Conservation (phyloP, 1,284 basidiomycete species). For the Apiotrichum montevideense region DNA sequence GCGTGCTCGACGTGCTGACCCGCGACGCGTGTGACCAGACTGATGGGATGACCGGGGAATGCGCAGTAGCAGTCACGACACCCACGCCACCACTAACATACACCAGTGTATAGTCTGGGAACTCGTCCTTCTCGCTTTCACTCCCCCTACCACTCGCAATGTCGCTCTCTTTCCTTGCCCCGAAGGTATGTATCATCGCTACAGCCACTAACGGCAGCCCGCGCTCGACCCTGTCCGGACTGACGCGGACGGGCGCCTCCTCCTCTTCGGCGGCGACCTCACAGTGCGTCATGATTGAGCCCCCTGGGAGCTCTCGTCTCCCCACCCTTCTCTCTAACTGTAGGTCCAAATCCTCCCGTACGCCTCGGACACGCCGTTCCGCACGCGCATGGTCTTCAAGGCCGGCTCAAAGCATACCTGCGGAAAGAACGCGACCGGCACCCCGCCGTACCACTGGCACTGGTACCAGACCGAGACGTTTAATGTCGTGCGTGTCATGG, state of each 20-base stretch:
- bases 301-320: no score
- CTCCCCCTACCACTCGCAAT: no score
- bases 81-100: no score
- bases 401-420: constrained; percentile 29
- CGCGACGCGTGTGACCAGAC: no score
- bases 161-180: no score
- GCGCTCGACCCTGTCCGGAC: neutral
- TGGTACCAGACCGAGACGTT: constrained; percentile 38
- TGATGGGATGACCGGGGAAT: no score
- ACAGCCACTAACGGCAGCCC: neutral
- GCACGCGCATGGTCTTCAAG: constrained; percentile 36
- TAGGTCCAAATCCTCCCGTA: neutral
- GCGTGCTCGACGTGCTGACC: no score
- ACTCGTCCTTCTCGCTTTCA: no score
- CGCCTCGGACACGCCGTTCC: constrained; percentile 21
- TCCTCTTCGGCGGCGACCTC: constrained; percentile 24
- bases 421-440: constrained; percentile 30
- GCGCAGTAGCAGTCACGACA: no score
- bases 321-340: no score
- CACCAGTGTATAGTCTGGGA: no score
- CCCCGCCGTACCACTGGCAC: constrained; percentile 40
- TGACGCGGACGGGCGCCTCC: constrained; percentile 12
- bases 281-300: constrained; percentile 6
- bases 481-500: constrained; percentile 22
- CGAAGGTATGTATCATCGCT: neutral